Evolutionary conservation across 2,329 filamentous ascomycete species (phyloP), one percentile per base, ranked within the genome.

Genomic region (Penicillium sp.): DNA sequence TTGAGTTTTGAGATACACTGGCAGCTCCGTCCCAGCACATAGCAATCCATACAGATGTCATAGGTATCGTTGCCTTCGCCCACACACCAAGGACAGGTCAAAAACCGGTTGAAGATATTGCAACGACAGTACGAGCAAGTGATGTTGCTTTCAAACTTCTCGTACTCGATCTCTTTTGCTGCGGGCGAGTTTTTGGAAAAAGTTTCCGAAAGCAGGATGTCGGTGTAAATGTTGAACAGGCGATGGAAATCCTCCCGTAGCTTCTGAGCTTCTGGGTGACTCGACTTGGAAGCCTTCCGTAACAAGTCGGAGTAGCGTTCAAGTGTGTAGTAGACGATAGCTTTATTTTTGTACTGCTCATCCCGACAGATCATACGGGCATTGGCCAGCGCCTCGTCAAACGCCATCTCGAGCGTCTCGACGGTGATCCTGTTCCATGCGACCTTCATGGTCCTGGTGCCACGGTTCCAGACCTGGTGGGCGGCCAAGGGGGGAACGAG

Each of bases 281-380:
- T 78, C 68, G 64, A 57, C 30, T 84, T 79, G 16, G 91, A 35
- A 19, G 58, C 83, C 53, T 86, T 81, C n/a, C 81, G 80, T 63
- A 89, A 79, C 30, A 85, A 75, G 6, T 75, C 75, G 1, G 83
- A 84, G 73, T 98, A 98, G 70, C 93, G 95, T 11, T 89, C 80
- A 3, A 98, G 82, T 0, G 93, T 92, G 73, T 89, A 97, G 75
- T 93, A 97, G 48, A 97, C 84, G 60, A 98, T 97, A 5, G 93
- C 92, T 75, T 98, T 98, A 79, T 96, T 97, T 76, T 98, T 98
- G 82, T 99, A 99, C 75, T 98, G 94, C 75, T 99, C 95, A 68
- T 99, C 95, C 40, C 95, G 90, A 73, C 95, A 98, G 2, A 98
- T 94, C 68, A 97, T 86, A 13, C 93, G 87, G 10, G 93, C 92